Conservation (phyloP, 768 basidiomycete species). For the Lactifluus volemus region DNA sequence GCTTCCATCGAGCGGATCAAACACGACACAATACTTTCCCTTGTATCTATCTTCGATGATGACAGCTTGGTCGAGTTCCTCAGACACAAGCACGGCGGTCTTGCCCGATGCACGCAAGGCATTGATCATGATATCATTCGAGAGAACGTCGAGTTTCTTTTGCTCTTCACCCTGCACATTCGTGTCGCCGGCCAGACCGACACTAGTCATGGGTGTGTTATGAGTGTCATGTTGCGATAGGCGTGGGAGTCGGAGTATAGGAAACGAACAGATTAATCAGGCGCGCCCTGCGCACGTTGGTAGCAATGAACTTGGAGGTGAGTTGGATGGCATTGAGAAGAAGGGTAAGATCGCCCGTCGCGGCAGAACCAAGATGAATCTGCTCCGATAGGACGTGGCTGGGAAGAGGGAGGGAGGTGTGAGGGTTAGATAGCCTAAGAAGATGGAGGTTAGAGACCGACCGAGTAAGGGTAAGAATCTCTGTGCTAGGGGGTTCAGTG, state of each 20-base stretch:
- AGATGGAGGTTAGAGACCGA: slow-evolving; percentile 29
- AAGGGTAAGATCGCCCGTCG: slow-evolving; percentile 90
- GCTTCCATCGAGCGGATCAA: slow-evolving; percentile 95
- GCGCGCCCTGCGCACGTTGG: slow-evolving; percentile 93
- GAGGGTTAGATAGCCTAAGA: not conserved
- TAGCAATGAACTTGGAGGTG: slow-evolving; percentile 95
- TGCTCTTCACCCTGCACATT: slow-evolving; percentile 99
- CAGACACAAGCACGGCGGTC: slow-evolving; percentile 93
- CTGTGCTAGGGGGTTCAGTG: slow-evolving; percentile 56
- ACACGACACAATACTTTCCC: slow-evolving; percentile 95
- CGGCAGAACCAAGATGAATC: slow-evolving; percentile 67
- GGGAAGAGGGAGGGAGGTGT: not conserved
- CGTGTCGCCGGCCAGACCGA: slow-evolving; percentile 92
- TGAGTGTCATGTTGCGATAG: not conserved
- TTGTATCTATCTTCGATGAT: slow-evolving; percentile 73
- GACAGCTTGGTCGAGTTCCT: slow-evolving; percentile 89
- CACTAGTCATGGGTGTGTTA: slow-evolving; percentile 37
- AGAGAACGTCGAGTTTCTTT: slow-evolving; percentile 97
- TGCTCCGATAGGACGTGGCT: slow-evolving; percentile 89
- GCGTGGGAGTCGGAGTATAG: not conserved
- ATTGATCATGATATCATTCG: slow-evolving; percentile 99
- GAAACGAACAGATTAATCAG: slow-evolving; percentile 86
- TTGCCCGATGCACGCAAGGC: slow-evolving; percentile 94
- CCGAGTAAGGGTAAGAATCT: slow-evolving; percentile 91
- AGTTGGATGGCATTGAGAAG: slow-evolving; percentile 94